Evolutionary conservation across 2,329 filamentous ascomycete species (phyloP), one percentile per base, ranked within the genome.

Genomic region (Cladophialophora carrionii): DNA sequence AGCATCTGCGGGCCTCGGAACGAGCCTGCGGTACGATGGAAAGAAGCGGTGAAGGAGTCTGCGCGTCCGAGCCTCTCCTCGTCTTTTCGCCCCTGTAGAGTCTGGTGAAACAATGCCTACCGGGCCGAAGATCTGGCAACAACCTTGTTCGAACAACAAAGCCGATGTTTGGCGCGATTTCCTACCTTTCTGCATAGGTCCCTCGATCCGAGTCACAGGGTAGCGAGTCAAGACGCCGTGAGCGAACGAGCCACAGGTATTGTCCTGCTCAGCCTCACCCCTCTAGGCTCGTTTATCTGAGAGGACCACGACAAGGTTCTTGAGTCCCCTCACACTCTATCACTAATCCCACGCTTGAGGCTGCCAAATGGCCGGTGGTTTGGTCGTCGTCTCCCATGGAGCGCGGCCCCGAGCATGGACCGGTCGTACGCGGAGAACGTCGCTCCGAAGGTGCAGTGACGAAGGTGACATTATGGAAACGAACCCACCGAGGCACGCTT

Each of bases 111-210:
- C 14, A 51, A 22, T 57, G 37, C 64, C 51, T 63, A 34, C 24
- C 64, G 64, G 64, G 22, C 57, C 61, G 61, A 46, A 41, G 61
- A 37, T 24, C 53, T 58, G 57, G 61, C 49, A 57, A 64, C 61
- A 67, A 67, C 64, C 61, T 67, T 67, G 64, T 67, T 67, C 59
- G 51, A 24, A 67, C 64, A 49, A 46, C 60, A 41, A 41, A 12
- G 41, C 29, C 22, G 49, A 49, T 37, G 14, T 24, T 51, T 17
- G 29, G n/a, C 37, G n/a, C n/a, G 8, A 46, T 22, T 22, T 20
- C 12, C 20, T 32, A 24, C 48, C 31, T 31, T 10, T 41, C 26
- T 54, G 41, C n/a, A 31, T 14, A 46, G n/a, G 9, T 22, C 20
- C 20, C 34, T 34, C 4, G 5, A 20, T 43, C 37, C 8, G 14